Base-by-base conservation (phyloP, 2,329 filamentous ascomycete species). In the Scleromitrula shiraiana region DNA sequence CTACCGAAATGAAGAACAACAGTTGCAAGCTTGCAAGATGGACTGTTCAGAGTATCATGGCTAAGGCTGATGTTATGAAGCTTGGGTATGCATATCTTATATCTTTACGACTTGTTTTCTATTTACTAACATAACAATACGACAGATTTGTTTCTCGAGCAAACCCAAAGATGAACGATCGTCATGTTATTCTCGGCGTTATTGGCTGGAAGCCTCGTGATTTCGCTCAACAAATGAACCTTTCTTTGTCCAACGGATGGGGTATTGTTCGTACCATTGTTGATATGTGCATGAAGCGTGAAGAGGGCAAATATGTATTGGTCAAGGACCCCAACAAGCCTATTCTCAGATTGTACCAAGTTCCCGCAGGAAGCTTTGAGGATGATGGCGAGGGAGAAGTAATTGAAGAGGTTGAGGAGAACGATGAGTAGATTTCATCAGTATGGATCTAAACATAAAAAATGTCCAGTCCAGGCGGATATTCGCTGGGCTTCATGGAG, bases 1-100 rank as follows among this genome's bases (percentile, higher is more conserved):
- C 93, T 17, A 98, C 93, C 10, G 93, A 98, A 75, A 98, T 98
- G 93, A 98, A 98, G 87, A 98, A 98, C 81, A 98, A 98, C 80
- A 89, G 83, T 65, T 95, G 88, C 85, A 98, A 98, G 77, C 83
- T 98, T 54, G 93, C 93, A 50, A 78, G 93, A 67, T 98, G 93
- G 93, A 95, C 93, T 26, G 88, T 91, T 36, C 93, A 98, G 76
- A 88, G 85, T 64, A 96, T 98, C 64, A 80, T 98, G 50, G 90
- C 91, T 67, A 90, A 90, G 72, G 90, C 93, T n/a, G 93, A 98
- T 66, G 77, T 89, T 58, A 96, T 98, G 89, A 98, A 97, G 77
- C 82, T 98, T 67, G 93, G 88, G 85, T 90, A 75, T 57, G 82
- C 75, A 35, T 53, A 54, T n/a, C 17, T 33, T 46, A 24, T 12